These are phyloP conservation scores for Yamadazyma triangularis DNA, from an alignment of 1,139 yeast genomes.

Conservation along the genomic window DNA sequence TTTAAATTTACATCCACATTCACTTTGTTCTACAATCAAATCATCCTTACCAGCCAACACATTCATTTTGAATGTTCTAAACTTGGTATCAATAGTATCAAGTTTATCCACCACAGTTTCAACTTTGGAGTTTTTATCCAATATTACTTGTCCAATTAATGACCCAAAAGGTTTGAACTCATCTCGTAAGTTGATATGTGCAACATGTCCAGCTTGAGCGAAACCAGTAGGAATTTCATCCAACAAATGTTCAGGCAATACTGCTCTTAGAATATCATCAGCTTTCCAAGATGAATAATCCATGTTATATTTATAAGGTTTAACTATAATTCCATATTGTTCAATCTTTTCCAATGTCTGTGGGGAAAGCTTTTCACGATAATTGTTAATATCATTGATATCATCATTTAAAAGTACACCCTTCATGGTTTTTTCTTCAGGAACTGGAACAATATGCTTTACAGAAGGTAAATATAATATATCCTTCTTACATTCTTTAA, in stretches of 20 bases:
- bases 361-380: conserved; percentile 34
- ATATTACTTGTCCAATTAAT: conserved; percentile 82
- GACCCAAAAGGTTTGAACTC: conserved; percentile 80
- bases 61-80: conserved; percentile 91
- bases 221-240: conserved; percentile 87
- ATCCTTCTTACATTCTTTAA: conserved; percentile 50
- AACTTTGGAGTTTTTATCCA: conserved; percentile 78
- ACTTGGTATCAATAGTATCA: conserved; percentile 80
- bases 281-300: conserved; percentile 82
- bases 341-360: conserved; percentile 41
- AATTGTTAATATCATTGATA: conserved; percentile 35
- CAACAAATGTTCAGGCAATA: conserved; percentile 66
- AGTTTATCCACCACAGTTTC: conserved; percentile 93
- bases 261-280: conserved; percentile 75
- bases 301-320: conserved; percentile 53
- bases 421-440: conserved; percentile 31
- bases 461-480: conserved; percentile 60
- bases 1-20: conserved; percentile 77
- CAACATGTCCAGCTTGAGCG: conserved; percentile 93
- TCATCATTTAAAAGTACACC: conserved; percentile 63
- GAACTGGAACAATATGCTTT: conserved; percentile 56
- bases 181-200: conserved; percentile 82
- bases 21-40: conserved; percentile 80
- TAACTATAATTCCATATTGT: conserved; percentile 42
- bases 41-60: conserved; percentile 79